Conservation (phyloP, 148 eudicot genomes). For the Fagopyrum tataricum region DNA sequence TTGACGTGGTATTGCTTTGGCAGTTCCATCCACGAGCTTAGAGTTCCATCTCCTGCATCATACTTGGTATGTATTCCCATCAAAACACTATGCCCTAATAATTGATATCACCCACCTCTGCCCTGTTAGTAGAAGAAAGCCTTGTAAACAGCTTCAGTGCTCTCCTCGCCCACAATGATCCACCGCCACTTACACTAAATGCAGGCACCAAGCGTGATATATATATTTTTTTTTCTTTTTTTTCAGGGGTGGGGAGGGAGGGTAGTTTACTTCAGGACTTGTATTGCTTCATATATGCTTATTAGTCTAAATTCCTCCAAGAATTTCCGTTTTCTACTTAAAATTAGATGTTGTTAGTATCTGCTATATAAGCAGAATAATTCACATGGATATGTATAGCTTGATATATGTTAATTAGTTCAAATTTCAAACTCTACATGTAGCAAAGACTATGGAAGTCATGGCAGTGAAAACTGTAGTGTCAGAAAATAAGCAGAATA, state of each 20-base stretch:
- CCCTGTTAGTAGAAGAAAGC: background rate
- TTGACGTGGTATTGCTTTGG: background rate
- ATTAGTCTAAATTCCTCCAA: background rate
- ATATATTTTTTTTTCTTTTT: background rate
- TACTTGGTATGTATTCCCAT: background rate
- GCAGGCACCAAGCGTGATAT: background rate
- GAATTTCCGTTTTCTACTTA: background rate
- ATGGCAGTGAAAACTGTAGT: no score
- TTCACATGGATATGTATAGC: no score
- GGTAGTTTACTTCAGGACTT: no score
- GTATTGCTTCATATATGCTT: background rate
- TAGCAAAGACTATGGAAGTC: no score
- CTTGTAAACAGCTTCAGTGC: background rate
- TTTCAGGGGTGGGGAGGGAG: background rate
- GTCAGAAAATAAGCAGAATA: background rate
- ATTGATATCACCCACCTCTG: background rate
- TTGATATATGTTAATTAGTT: no score
- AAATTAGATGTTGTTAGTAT: background rate
- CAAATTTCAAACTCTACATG: no score
- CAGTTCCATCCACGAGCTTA: background rate
- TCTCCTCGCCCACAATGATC: background rate
- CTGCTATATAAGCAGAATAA: background rate
- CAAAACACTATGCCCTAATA: background rate
- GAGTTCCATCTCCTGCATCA: background rate
- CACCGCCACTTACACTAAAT: background rate